Base-by-base conservation (phyloP, 1,139 yeast genomes). In the Pichia sp. region DNA sequence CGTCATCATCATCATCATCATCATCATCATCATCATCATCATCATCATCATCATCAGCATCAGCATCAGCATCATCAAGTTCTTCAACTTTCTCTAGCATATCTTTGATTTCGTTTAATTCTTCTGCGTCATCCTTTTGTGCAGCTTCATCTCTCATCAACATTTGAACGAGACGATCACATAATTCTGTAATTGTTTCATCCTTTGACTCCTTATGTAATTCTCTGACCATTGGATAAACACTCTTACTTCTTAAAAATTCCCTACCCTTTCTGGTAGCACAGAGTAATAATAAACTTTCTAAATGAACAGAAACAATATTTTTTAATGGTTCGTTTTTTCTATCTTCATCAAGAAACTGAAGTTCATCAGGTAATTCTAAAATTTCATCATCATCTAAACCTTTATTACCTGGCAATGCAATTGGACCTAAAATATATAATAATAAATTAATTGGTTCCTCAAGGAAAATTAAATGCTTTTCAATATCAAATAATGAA, bases 361-460 rank as follows among this genome's bases (percentile, higher is more conserved):
- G 95, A 43, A 89, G 74, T 57, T 86, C 95, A 25, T 86, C 96
- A 1, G 97, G 97, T 50, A 91, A 74, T 41, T 81, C 78, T 55
- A 86, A 82, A 72, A 83, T 76, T 55, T 91, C 96, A 32, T 89
- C 96, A 35, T 88, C 96, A 42, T 80, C 88, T 44, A 85, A 78
- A 56, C 86, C 93, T 38, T 54, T 49, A 41, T 57, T 56, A 18
- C 49, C 53, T 0, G 93, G 81, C 1, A 89, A 87, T 1, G 94
- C 83, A 50, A 91, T 72, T 9, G 97, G 96, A 37, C 85, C 68
- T 43, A 89, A 68, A 28, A 91, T 72, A 56, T 84, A 87, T 6
- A 95, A 95, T 52, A 91, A 69, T 29, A 89, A 57, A 54, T 89
- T 86, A 46, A 87, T 78, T 16, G 72, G 68, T 53, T 84, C 81